These are phyloP conservation scores for Diplodia seriata DNA, from an alignment of 2,329 filamentous ascomycete genomes.

Conservation along the genomic window DNA sequence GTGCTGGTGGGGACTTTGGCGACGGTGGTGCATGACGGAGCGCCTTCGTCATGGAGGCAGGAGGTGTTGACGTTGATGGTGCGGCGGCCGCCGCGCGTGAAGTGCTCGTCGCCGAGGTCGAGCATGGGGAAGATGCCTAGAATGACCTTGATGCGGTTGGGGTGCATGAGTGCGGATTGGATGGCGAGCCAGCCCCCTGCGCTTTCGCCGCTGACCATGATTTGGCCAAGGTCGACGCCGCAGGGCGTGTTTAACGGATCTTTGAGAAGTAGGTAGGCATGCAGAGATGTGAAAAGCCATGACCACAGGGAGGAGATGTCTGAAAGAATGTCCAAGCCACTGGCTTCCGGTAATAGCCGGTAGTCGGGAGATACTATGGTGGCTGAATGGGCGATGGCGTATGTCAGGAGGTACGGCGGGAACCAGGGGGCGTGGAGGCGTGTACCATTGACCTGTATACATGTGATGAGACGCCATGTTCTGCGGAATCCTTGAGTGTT, in stretches of 20 bases:
- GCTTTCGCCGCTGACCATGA: conserved; percentile 47
- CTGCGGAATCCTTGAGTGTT: not conserved
- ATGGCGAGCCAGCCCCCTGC: conserved; percentile 51
- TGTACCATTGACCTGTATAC: conserved; percentile 39
- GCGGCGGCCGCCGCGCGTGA: conserved; percentile 39
- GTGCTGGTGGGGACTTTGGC: too few relatives aligned
- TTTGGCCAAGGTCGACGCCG: conserved; percentile 39
- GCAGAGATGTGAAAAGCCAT: conserved; percentile 50
- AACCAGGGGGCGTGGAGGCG: conserved; percentile 43
- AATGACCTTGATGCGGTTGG: not conserved
- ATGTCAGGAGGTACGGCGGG: conserved; percentile 46
- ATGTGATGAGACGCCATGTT: conserved; percentile 16
- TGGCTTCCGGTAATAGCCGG: conserved; percentile 60
- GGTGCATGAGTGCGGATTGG: conserved; percentile 36
- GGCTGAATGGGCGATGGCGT: conserved; percentile 50
- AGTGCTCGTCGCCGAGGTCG: conserved; percentile 35
- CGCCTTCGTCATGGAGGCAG: not conserved
- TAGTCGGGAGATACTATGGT: conserved; percentile 59
- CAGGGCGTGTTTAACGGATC: conserved; percentile 35
- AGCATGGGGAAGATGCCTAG: conserved; percentile 22
- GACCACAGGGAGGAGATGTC: conserved; percentile 59
- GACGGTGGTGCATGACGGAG: too few relatives aligned
- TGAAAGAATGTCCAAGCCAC: conserved; percentile 54
- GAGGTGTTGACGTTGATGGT: conserved; percentile 7
- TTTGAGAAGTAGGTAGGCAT: conserved; percentile 19